Evolutionary conservation across 306 rosid genomes (phyloP), one percentile per base, ranked within the genome.

Genomic region (Sicyos edulis): DNA sequence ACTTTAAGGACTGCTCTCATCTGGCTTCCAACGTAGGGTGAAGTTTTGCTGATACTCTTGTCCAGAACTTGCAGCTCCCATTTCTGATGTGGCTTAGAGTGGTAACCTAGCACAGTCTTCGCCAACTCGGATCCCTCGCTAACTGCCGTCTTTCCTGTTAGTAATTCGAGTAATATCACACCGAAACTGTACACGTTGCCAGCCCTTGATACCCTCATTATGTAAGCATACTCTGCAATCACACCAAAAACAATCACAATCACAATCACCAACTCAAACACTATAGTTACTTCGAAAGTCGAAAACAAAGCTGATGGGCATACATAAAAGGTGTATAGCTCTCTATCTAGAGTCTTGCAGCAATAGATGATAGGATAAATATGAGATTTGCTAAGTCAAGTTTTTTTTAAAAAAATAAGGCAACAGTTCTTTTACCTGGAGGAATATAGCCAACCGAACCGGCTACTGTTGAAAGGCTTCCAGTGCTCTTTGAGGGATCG

Each of bases 381-480:
- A 61, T 14, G 16, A 62, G 68, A 34, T 37, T 34, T 61, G 7
- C 50, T 16, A 62, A 2, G 14, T 62, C 14, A 42, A 65, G 52
- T 10, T 65, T 44, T 65, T 10, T 10, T 65, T 65, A 19, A 14
- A 19, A 21, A 26, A 15, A 22, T 29, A 61, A 20, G 20, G 49
- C 37, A 45, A 17, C 57, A 77, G 52, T 5, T 60, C 71, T 59
- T 85, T 75, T 54, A 93, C 97, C 98, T 82, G 96, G 98, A 79
- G 98, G 98, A 74, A 93, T 85, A 74, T 90, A 93, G 75, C 99
- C 99, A 53, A 88, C 96, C 54, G 97, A 86, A 80, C 99, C 99
- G 82, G 95, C 92, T 56, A 93, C 85, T 12, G 86, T 85, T 16
- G 92, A 93, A 63, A 93, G 80, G 80, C 87, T 93, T 69, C 91